These are phyloP conservation scores for Quercus phellos DNA, from an alignment of 331 rosid species.

Conservation along the genomic window DNA sequence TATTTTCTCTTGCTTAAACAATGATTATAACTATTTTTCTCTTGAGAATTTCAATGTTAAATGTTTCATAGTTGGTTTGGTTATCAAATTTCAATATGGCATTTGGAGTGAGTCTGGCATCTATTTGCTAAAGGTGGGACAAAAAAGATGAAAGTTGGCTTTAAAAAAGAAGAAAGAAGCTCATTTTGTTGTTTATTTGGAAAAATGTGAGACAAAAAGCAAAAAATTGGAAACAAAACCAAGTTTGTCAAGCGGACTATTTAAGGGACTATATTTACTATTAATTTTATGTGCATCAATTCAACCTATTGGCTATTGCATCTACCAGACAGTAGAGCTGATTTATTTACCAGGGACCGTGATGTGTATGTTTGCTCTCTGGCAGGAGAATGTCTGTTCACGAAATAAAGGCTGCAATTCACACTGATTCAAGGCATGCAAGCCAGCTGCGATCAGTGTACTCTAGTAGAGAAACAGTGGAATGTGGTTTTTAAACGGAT, in stretches of 20 bases:
- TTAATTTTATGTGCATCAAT: not conserved
- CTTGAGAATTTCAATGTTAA: not conserved
- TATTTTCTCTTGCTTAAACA: not conserved
- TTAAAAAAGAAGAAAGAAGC: too few species aligned
- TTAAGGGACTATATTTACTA: not conserved
- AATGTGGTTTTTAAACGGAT: conserved; percentile 50
- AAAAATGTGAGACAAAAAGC: too few species aligned
- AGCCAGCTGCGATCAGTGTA: conserved; percentile 79
- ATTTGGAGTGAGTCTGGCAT: not conserved
- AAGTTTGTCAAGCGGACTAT: too few species aligned
- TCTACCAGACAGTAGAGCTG: not conserved
- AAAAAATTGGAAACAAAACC: too few species aligned
- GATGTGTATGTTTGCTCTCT: not conserved
- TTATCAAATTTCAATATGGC: not conserved
- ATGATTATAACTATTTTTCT: not conserved
- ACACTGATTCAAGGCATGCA: conserved; percentile 84
- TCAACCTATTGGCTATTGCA: conserved; percentile 1
- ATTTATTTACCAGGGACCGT: not conserved
- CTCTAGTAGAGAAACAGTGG: conserved; percentile 57
- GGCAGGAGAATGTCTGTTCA: conserved; percentile 76
- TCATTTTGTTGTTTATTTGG: too few species aligned
- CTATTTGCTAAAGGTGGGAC: too few species aligned
- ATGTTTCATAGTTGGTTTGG: not conserved
- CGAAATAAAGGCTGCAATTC: conserved; percentile 82
- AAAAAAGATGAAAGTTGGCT: too few species aligned